phyloP scores from a whole-genome alignment of 805 yeast genomes.

The Monosporozyma servazzii region DNA sequence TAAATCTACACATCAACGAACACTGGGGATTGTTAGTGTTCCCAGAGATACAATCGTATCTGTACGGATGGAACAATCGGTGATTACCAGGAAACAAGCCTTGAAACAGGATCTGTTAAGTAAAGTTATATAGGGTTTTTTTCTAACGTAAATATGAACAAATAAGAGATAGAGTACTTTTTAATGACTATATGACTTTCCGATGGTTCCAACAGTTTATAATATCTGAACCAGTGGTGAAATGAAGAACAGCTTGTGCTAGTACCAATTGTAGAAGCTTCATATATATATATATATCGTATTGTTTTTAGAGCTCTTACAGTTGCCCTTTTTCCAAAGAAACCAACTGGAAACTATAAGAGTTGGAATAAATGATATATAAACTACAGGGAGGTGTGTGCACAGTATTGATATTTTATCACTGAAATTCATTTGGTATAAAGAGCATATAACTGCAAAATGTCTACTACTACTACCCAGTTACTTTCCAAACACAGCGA shows the following conservation, averaged over 20 bases:
- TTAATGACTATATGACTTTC: too few relatives aligned
- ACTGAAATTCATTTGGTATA: too few relatives aligned
- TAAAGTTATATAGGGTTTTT: neutral
- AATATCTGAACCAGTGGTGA: too few relatives aligned
- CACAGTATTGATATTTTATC: too few relatives aligned
- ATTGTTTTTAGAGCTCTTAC: neutral
- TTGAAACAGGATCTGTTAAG: neutral
- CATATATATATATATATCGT: neutral
- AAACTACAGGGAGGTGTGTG: neutral
- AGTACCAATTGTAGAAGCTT: neutral
- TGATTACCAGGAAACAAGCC: slow-evolving; percentile 11
- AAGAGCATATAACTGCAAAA: neutral
- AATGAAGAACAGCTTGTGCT: neutral
- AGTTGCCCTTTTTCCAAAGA: neutral
- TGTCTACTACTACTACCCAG: slow-evolving; percentile 9
- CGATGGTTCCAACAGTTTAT: neutral
- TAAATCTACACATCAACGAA: slow-evolving; percentile 23
- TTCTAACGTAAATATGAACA: neutral
- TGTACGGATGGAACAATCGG: slow-evolving; percentile 19
- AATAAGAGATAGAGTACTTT: neutral
- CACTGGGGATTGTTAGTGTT: slow-evolving; percentile 46
- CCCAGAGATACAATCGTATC: slow-evolving; percentile 34
- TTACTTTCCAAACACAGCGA: slow-evolving; percentile 20
- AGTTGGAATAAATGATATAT: neutral
- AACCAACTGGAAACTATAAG: neutral